Base-by-base conservation (phyloP, 352 stramenopile species). In the Phytophthora cryptogea region DNA sequence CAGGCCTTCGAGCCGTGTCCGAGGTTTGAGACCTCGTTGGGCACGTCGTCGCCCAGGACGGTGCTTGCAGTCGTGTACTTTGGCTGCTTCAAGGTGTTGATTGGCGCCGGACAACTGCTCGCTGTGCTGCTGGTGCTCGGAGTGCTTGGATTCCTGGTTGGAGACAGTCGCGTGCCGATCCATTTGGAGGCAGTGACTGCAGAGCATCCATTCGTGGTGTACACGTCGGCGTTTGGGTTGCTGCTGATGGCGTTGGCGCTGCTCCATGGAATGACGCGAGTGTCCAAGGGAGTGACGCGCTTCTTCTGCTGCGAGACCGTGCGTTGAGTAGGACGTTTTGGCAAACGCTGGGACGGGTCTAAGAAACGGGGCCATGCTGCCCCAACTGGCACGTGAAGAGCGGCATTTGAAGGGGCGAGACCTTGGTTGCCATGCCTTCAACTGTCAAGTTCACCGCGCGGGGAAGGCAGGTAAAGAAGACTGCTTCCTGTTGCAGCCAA, bases 31-130 rank as follows among this genome's bases (percentile, higher is more conserved):
- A 55, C 53, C 16, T 63, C 63, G n/a, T 55, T 85, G n/a, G 62
- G 59, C 7, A 46, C 40, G 4, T 37, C 59, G 20, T 82, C 77
- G 7, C 66, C 76, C 3, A 75, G 71, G 20, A 59, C 73, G 3
- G 54, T 83, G 23, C 64, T 87, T 26, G 68, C 73, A 2, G 46
- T 54, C 0, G 54, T 81, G 23, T 89, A 86, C 63, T 84, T 87
- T 52, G 75, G 70, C 26, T 73, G 63, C 6, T 61, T 82, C 39
- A 85, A 85, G 46, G 11, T 74, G n/a, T 5, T 80, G 36, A 45
- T 82, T 23, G 68, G 63, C 0, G 39, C 65, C n/a, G 52, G 65
- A n/a, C 74, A 68, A n/a, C n/a, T 70, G n/a, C 39, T 78, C 0
- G 26, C 64, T 10, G 49, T 85, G 35, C 20, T 16, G 14, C 32